Evolutionary conservation across 2,329 filamentous ascomycete species (phyloP).

Genomic region (Fusarium sp.): DNA sequence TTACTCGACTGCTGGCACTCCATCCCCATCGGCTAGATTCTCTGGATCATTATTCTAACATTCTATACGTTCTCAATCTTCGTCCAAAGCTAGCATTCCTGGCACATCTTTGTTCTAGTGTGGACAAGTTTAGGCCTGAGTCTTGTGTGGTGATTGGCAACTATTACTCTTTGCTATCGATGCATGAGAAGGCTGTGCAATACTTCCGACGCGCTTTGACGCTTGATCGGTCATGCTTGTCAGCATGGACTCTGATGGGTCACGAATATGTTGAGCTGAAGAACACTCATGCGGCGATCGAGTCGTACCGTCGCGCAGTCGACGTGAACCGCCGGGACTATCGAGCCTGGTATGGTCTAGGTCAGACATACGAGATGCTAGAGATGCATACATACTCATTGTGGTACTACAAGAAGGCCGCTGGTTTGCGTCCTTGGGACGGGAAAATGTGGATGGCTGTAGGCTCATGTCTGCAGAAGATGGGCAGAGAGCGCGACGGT

Average conservation of each 20-base stretch:
- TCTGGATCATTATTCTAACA: constrained; percentile 96
- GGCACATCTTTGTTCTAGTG: constrained; percentile 88
- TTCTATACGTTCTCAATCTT: constrained; percentile 91
- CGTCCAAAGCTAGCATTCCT: constrained; percentile 92
- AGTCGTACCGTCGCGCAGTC: constrained; percentile 94
- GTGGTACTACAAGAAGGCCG: constrained; percentile 97
- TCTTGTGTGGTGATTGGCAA: constrained; percentile 98
- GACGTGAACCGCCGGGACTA: constrained; percentile 97
- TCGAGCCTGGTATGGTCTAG: constrained; percentile 96
- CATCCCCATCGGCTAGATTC: constrained; percentile 84
- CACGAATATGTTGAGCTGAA: constrained; percentile 99
- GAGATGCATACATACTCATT: constrained; percentile 98
- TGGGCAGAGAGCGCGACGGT: constrained; percentile 86
- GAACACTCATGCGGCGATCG: constrained; percentile 97
- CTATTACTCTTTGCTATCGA: constrained; percentile 93
- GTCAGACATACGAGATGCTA: constrained; percentile 96
- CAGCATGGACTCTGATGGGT: constrained; percentile 98
- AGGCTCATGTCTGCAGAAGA: constrained; percentile 90
- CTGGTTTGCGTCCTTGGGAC: constrained; percentile 92
- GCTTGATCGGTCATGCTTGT: constrained; percentile 89
- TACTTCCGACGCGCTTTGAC: constrained; percentile 96
- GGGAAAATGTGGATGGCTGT: constrained; percentile 99
- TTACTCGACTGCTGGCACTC: constrained; percentile 84
- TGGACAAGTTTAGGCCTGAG: constrained; percentile 96
- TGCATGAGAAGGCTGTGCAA: constrained; percentile 97